phyloP scores from a whole-genome alignment of 352 stramenopile genomes.

The Globisporangium lucens region DNA sequence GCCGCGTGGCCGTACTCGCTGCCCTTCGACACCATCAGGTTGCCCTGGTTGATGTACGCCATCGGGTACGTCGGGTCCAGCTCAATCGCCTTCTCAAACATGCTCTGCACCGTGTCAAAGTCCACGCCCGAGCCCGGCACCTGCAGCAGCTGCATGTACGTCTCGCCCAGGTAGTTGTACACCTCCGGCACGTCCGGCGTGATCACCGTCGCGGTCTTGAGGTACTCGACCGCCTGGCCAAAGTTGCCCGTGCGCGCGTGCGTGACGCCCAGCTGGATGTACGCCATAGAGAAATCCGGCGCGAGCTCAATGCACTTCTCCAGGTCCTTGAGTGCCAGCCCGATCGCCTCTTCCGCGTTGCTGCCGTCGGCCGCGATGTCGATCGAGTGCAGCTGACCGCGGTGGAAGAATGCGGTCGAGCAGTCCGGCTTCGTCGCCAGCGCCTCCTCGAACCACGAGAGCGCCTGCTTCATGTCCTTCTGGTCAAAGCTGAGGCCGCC shows the following conservation, averaged over 20 bases:
- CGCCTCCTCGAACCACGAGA: slow-evolving; percentile 77
- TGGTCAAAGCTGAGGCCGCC: slow-evolving; percentile 79
- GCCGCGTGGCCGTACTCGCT: slow-evolving; percentile 67
- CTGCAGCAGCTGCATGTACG: slow-evolving; percentile 83
- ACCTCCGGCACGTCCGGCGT: slow-evolving; percentile 76
- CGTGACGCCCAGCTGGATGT: slow-evolving; percentile 79
- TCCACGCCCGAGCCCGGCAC: slow-evolving; percentile 42
- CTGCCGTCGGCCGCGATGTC: slow-evolving; percentile 54
- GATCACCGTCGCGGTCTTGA: slow-evolving; percentile 57
- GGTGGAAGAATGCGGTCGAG: slow-evolving; percentile 80
- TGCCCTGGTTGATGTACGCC: slow-evolving; percentile 86
- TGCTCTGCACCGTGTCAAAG: slow-evolving; percentile 57
- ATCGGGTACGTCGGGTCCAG: slow-evolving; percentile 81
- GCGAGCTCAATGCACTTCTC: slow-evolving; percentile 68
- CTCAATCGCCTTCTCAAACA: slow-evolving; percentile 81
- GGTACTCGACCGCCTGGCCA: slow-evolving; percentile 63
- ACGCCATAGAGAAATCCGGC: slow-evolving; percentile 78
- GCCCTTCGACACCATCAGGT: slow-evolving; percentile 74
- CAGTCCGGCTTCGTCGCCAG: slow-evolving; percentile 60
- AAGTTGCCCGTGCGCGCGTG: slow-evolving; percentile 74
- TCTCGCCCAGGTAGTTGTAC: slow-evolving; percentile 87
- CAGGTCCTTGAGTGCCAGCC: slow-evolving; percentile 54
- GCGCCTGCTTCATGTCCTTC: slow-evolving; percentile 68
- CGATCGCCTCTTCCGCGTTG: slow-evolving; percentile 53
- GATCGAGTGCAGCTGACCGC: slow-evolving; percentile 78